These are phyloP conservation scores for Fraxinus quadrangulata DNA, from an alignment of 257 asterid species.

Conservation along the genomic window DNA sequence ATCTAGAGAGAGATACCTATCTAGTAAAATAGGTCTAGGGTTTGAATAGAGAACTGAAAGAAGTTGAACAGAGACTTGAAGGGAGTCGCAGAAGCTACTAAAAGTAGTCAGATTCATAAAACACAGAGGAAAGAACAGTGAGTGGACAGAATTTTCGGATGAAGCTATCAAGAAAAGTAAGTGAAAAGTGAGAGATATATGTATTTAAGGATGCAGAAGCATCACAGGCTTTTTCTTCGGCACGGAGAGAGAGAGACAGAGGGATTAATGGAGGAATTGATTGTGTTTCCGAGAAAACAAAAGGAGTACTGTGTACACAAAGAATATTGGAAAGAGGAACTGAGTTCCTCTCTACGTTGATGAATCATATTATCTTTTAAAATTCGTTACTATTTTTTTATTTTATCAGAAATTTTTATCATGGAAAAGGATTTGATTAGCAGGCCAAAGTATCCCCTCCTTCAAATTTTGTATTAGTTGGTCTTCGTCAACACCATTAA, in stretches of 20 bases:
- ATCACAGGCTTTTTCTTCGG: conserved; percentile 23
- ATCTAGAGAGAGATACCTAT: conserved; percentile 32
- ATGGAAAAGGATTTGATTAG: conserved; percentile 24
- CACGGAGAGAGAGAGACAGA: conserved; percentile 8
- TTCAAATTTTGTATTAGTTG: neutral
- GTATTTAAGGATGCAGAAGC: conserved; percentile 32
- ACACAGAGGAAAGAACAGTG: neutral
- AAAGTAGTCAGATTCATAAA: conserved; percentile 13
- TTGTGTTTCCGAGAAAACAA: conserved; percentile 52
- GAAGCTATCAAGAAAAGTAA: conserved; percentile 31
- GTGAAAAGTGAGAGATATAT: conserved; percentile 21
- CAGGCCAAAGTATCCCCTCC: conserved; percentile 15
- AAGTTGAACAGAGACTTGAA: conserved; percentile 18
- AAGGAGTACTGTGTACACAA: conserved; percentile 34
- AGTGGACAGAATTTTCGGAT: neutral
- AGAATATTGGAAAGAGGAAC: conserved; percentile 41
- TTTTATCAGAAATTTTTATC: neutral
- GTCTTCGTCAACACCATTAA: conserved; percentile 38
- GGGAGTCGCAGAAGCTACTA: conserved; percentile 31
- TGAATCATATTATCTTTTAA: conserved; percentile 25
- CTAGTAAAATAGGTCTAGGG: conserved; percentile 20
- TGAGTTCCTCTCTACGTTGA: conserved; percentile 14
- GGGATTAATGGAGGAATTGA: conserved; percentile 37
- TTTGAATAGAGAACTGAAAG: conserved; percentile 20
- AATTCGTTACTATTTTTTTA: conserved; percentile 18